phyloP scores from a whole-genome alignment of 345 rosid genomes.

The Eucalyptus curtisii region DNA sequence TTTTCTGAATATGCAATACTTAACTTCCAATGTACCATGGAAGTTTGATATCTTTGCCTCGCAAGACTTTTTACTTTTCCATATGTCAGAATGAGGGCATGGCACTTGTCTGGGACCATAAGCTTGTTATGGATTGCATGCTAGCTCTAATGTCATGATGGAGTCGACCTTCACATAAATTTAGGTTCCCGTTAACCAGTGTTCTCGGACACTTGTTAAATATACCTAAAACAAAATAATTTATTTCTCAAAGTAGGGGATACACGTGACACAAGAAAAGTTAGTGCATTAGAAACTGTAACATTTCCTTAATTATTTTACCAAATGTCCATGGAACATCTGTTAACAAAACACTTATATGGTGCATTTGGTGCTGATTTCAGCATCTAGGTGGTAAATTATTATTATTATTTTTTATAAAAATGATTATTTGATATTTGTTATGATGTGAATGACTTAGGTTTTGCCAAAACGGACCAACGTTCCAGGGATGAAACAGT shows the following conservation, averaged over 20 bases:
- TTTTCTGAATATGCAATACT: neutral
- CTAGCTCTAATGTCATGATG: neutral
- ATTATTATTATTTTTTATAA: neutral
- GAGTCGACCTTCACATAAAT: neutral
- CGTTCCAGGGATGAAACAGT: constrained; percentile 94
- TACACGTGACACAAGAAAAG: neutral
- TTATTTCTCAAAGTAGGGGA: neutral
- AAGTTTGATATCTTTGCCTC: neutral
- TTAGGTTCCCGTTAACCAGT: neutral
- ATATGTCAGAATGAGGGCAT: neutral
- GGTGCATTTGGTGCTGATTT: neutral
- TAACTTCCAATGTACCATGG: neutral
- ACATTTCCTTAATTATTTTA: neutral
- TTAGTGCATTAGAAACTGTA: neutral
- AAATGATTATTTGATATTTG: neutral
- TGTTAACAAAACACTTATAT: too few species aligned
- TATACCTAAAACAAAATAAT: neutral
- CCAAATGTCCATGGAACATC: neutral
- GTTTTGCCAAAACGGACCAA: constrained; percentile 85
- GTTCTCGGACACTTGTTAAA: neutral
- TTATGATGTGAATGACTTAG: constrained; percentile 8
- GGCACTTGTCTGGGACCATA: neutral
- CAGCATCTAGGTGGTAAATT: neutral
- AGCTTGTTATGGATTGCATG: neutral
- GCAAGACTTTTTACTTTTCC: neutral